phyloP scores from a whole-genome alignment of 73 alveolate genomes.

The Breviolum minutum region DNA sequence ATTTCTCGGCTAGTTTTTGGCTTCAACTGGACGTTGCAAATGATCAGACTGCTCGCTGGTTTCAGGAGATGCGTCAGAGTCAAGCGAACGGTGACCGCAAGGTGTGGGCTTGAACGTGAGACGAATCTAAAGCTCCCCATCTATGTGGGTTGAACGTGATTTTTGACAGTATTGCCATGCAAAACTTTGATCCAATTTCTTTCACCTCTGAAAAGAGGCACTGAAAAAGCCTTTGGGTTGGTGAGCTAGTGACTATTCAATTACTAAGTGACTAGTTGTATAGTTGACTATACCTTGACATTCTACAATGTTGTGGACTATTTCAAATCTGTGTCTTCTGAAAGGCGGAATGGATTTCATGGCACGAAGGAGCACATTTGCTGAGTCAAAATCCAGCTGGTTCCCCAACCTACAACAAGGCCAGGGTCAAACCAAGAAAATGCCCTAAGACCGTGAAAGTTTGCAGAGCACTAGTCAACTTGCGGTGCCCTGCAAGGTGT shows the following conservation, averaged over 20 bases:
- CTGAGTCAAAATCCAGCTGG: slow-evolving; percentile 84
- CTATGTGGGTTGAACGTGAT: too few species aligned
- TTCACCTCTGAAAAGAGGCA: too few species aligned
- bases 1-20: not conserved
- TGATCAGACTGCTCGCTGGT: not conserved
- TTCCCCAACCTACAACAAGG: slow-evolving; percentile 75
- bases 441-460: not conserved
- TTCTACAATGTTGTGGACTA: not conserved
- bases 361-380: slow-evolving; percentile 95
- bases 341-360: slow-evolving; percentile 94
- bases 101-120: not conserved
- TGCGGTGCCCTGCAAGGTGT: slow-evolving; percentile 37
- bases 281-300: not conserved
- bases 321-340: not conserved
- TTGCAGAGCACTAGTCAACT: not conserved
- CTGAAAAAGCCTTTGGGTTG: not conserved
- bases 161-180: not conserved
- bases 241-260: not conserved
- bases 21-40: too few species aligned
- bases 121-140: too few species aligned
- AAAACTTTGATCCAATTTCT: not conserved
- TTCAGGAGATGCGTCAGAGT: slow-evolving; percentile 89
- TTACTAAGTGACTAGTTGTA: not conserved
- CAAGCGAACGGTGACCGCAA: slow-evolving; percentile 90
- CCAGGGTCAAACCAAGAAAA: not conserved